Evolutionary conservation across 2,329 filamentous ascomycete genomes (phyloP), one percentile per base, ranked within the genome.

Genomic region (Aspergillus terreus): DNA sequence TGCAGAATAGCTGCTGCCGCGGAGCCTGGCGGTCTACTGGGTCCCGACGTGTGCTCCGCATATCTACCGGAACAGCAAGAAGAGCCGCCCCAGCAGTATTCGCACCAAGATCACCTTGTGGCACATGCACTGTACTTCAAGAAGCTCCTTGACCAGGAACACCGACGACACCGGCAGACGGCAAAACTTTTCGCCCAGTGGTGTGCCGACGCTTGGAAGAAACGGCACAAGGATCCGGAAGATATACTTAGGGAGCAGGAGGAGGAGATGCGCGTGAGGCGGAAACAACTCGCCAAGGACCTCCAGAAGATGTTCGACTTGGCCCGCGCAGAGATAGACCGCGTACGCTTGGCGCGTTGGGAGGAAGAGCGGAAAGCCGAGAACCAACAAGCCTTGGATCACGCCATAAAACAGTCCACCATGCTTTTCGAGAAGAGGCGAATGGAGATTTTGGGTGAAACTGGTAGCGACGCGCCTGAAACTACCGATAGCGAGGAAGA

Each of bases 41-140:
- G 87, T 46, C 75, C 79, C 49, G 83, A 84, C 53, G 78, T 80
- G 53, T 92, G 88, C 65, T 86, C 85, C 2, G 74, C 86, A 21
- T 94, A 88, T 60, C 79, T 85, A 15, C 88, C 88, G 0, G 88
- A 94, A 56, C 77, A 83, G 11, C 79, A 81, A 53, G 85, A 89
- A 51, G 88, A 95, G 61, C 88, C 88, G 0, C 82, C 84, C 0
- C 80, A 82, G 47, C 90, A 94, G 63, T 97, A 90, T 77, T 85
- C 87, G n/a, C 91, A 95, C 60, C 82, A 84, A 64, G 92, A 97
- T 64, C 89, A 97, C 66, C 79, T 97, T 48, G 78, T 88, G 43
- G 85, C 86, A 44, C 92, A 95, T 55, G 86, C 88, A 52, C 66
- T 86, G 11, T 87, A 92, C 60, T 92, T 97, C 61, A 84, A 89